Percentiles rank a stretch among this genome's conserved stretches.
These are phyloP conservation scores for Pilasporangium apinafurcum DNA, from an alignment of 352 stramenopile species.

Conservation along the genomic window DNA sequence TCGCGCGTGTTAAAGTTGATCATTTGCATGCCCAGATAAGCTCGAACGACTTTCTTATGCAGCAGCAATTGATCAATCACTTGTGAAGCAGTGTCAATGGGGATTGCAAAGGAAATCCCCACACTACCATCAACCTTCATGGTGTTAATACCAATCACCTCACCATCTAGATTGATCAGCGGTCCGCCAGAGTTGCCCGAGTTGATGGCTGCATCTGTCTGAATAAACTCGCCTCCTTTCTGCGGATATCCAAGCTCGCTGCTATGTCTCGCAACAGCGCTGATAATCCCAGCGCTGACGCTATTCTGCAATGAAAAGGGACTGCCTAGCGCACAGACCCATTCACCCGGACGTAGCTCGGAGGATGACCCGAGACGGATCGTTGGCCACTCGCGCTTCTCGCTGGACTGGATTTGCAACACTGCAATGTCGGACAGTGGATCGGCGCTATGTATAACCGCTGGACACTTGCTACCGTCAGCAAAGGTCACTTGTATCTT, in stretches of 20 bases:
- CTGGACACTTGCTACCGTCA: slow-evolving; percentile 74
- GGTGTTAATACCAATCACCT: slow-evolving; percentile 94
- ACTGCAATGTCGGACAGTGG: slow-evolving; percentile 88
- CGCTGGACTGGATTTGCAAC: slow-evolving; percentile 71
- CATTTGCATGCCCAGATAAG: slow-evolving; percentile 92
- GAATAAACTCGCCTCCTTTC: slow-evolving; percentile 87
- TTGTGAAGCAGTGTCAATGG: slow-evolving; percentile 85
- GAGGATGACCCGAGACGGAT: slow-evolving; percentile 67
- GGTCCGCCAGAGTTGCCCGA: slow-evolving; percentile 89
- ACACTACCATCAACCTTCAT: slow-evolving; percentile 90
- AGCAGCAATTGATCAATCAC: slow-evolving; percentile 88
- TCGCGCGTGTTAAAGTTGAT: slow-evolving; percentile 77
- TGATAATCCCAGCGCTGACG: slow-evolving; percentile 90
- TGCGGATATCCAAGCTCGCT: slow-evolving; percentile 83
- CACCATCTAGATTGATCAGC: slow-evolving; percentile 90
- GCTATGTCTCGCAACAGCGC: slow-evolving; percentile 80
- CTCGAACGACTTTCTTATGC: slow-evolving; percentile 82
- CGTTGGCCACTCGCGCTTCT: slow-evolving; percentile 56
- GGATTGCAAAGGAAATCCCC: slow-evolving; percentile 92
- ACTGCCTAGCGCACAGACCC: slow-evolving; percentile 89
- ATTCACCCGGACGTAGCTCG: slow-evolving; percentile 85
- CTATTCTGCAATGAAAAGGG: slow-evolving; percentile 90
- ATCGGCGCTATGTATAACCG: slow-evolving; percentile 81
- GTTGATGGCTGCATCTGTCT: slow-evolving; percentile 94
- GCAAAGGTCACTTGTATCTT: slow-evolving; percentile 83